Evolutionary conservation across 2,329 filamentous ascomycete genomes (phyloP), one percentile per base, ranked within the genome.

Genomic region (Chaetomiaceae sp.): DNA sequence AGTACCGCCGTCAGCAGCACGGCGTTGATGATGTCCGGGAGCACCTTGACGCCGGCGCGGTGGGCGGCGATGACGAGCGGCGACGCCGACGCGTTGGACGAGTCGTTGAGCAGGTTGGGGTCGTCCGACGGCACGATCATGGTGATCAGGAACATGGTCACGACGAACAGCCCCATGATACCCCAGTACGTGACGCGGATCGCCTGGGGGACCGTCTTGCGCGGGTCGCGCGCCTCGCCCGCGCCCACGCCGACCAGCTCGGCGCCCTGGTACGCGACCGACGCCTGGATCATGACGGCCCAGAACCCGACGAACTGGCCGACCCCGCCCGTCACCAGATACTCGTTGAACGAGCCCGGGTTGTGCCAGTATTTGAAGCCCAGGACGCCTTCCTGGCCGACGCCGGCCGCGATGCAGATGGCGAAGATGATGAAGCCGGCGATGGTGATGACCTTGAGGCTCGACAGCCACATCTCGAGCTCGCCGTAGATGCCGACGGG

Each of bases 201-300:
- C 20, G 87, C 87, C 12, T 74, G 72, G 0, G 87, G 87, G 44
- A 92, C 84, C 14, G 79, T 83, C 68, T 83, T 85, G 59, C 79
- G 77, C 5, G 87, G 87, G 63, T 89, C 82, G 42, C 79, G 77
- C 7, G 85, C 85, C 70, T 92, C 87, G 54, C 86, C 87, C 4
- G 87, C 87, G n/a, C 84, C 85, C 42, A 92, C 81, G 55, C 83
- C 87, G 8, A 89, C 86, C 14, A 89, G 76, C 68, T 91, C 87
- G 2, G 85, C 81, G 37, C 87, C 87, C 65, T 86, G 83, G 68
- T 80, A 87, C 17, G 79, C 79, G 65, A 87, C 86, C n/a, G 78
- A 81, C 19, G 84, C 84, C 46, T 81, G 82, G 57, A 87, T 78
- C 35, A 87, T 70, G 14, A 84, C 81, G 27, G 80, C 75, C 81